Evolutionary conservation across 257 asterid genomes (phyloP).

Genomic region (Pogostemon cablin): DNA sequence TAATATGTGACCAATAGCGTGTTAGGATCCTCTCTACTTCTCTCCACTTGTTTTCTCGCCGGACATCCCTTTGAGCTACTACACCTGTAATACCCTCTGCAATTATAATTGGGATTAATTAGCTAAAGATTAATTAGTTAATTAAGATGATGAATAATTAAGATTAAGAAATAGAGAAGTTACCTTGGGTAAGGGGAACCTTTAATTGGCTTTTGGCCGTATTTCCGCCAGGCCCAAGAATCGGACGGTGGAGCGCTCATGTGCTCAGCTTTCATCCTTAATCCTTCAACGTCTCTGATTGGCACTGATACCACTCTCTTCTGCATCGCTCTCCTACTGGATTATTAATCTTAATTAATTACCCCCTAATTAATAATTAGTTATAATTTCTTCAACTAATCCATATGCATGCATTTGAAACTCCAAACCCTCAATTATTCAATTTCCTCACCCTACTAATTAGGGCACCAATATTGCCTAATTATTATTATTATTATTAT

Average conservation of each 20-base stretch:
- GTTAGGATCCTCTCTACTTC: conserved; percentile 69
- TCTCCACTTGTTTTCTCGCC: conserved; percentile 93
- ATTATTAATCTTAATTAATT: background rate
- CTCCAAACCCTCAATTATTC: conserved; percentile 11
- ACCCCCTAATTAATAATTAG: background rate
- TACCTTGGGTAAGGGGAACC: conserved; percentile 98
- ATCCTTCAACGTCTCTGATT: conserved; percentile 70
- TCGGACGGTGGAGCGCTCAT: conserved; percentile 90
- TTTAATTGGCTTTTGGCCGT: conserved; percentile 94
- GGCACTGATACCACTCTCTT: conserved; percentile 82
- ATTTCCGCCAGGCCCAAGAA: conserved; percentile 99
- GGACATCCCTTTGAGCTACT: conserved; percentile 98
- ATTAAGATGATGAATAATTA: background rate
- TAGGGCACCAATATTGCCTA: no score
- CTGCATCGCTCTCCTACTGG: conserved; percentile 67
- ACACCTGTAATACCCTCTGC: conserved; percentile 90
- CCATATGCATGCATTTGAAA: conserved; percentile 45
- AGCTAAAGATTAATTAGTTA: background rate
- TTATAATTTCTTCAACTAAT: conserved; percentile 30
- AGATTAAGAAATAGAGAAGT: background rate
- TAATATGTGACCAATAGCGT: conserved; percentile 79
- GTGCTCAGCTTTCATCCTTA: conserved; percentile 71
- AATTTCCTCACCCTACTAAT: background rate
- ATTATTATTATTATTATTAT: no score
- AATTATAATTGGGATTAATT: conserved; percentile 1